Evolutionary conservation across 2,329 filamentous ascomycete species (phyloP), one percentile per base, ranked within the genome.

Genomic region (Domatiomyces globalis): DNA sequence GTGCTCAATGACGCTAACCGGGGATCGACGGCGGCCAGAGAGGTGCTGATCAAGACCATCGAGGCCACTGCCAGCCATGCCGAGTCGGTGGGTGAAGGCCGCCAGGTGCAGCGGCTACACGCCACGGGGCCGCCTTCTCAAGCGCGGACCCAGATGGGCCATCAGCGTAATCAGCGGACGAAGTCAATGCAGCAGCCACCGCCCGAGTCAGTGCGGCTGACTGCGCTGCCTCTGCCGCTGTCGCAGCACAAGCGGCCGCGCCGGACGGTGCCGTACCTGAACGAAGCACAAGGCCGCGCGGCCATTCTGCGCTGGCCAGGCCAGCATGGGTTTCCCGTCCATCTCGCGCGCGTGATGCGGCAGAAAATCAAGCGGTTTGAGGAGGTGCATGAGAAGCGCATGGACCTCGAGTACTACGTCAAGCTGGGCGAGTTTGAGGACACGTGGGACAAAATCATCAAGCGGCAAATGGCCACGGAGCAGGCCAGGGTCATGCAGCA

Each of bases 211-310:
- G 54, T 53, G 9, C 56, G 51, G 6, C 51, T 60, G 44, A 53
- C 56, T 45, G 51, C 52, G 42, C 50, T 54, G 29, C 58, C 58
- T 10, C 48, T 49, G 10, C 58, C 58, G 3, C 36, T 56, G 17
- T 46, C 49, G 18, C 43, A 53, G 22, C 20, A 59, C 43, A 51
- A 44, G n/a, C 29, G 51, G 5, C 68, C 68, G n/a, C 63, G 61
- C 46, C 66, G 70, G 17, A 63, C 61, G 48, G 60, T 72, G 6
- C 70, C 70, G 20, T 60, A 65, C 5, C 61, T 71, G 10, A 67
- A 71, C 42, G 67, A 63, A 56, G 69, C 69, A 10, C 64, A 67
- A 29, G 57, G 56, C 49, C 18, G 19, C 10, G 15, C 17, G 43
- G 18, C n/a, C 6, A 68, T 68, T n/a, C 18, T 20, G 15, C 18